Evolutionary conservation across 176 grass and related monocot species (phyloP).

Genomic region (Bromus sterilis): DNA sequence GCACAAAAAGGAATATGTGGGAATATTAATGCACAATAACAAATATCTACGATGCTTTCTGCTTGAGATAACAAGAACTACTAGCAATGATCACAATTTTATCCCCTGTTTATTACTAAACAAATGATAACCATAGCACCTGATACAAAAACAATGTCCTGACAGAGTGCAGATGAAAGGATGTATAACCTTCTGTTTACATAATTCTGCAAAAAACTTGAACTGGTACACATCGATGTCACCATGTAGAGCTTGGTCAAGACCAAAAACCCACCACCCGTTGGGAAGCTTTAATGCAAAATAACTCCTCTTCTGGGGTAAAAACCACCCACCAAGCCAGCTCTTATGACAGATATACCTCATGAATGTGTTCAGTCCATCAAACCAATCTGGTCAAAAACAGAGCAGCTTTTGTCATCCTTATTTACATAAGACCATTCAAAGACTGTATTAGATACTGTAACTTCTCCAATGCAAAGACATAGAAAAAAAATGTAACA

Average conservation of each 20-base stretch:
- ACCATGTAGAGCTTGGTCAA: constrained; percentile 94
- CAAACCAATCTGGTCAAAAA: constrained; percentile 88
- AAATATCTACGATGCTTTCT: not conserved
- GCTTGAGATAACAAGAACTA: not conserved
- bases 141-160: not conserved
- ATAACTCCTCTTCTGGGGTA: constrained; percentile 98
- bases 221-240: constrained; percentile 99
- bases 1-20: not conserved
- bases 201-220: constrained; percentile 91
- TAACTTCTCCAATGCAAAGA: not conserved
- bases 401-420: not conserved
- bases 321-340: constrained; percentile 96
- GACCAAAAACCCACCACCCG: constrained; percentile 99
- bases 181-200: constrained; percentile 59
- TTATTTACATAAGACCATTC: not conserved
- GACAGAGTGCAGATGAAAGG: not conserved
- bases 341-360: constrained; percentile 94
- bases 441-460: not conserved
- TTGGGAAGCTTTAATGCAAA: constrained; percentile 94
- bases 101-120: not conserved
- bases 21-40: not conserved
- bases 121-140: not conserved
- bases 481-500: not conserved
- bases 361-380: constrained; percentile 97
- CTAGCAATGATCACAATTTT: not conserved